These are phyloP conservation scores for Blumeriella jaapii DNA, from an alignment of 2,329 filamentous ascomycete species.

Conservation along the genomic window DNA sequence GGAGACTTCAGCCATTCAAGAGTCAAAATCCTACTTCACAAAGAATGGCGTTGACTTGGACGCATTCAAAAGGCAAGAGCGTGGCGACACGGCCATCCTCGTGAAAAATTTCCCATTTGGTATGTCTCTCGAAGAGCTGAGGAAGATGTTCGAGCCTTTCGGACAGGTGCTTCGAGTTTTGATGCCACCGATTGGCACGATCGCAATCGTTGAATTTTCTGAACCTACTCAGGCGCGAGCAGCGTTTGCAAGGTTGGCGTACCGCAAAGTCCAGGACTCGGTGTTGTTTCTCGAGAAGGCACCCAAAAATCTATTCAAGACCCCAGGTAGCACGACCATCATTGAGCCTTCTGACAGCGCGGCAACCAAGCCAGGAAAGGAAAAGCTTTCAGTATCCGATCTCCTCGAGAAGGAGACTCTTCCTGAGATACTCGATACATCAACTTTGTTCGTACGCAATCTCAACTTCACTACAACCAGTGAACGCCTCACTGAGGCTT, in stretches of 20 bases:
- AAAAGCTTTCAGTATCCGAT: conserved; percentile 58
- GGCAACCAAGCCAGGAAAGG: conserved; percentile 25
- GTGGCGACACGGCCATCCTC: conserved; percentile 77
- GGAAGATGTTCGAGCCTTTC: conserved; percentile 43
- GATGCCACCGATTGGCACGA: conserved; percentile 87
- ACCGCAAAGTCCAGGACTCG: conserved; percentile 82
- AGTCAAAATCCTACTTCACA: conserved; percentile 85
- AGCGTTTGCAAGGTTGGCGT: conserved; percentile 77
- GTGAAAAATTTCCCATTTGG: conserved; percentile 88
- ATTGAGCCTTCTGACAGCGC: conserved; percentile 12
- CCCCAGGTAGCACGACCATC: conserved; percentile 11
- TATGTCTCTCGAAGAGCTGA: conserved; percentile 42
- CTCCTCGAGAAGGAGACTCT: conserved; percentile 47
- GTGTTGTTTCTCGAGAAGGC: conserved; percentile 91
- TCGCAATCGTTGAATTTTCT: conserved; percentile 83
- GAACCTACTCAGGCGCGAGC: conserved; percentile 68
- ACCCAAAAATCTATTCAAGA: conserved; percentile 65
- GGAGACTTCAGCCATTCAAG: conserved; percentile 91
- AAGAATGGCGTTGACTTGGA: conserved; percentile 84
- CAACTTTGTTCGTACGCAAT: conserved; percentile 89
- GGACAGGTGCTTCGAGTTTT: conserved; percentile 72
- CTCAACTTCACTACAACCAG: conserved; percentile 85
- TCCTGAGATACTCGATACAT: conserved; percentile 48
- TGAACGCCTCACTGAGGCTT: conserved; percentile 61
- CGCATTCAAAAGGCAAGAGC: conserved; percentile 73